Conservation (phyloP, 371 early-diverging fungal genomes). For the Smittium culicis region DNA sequence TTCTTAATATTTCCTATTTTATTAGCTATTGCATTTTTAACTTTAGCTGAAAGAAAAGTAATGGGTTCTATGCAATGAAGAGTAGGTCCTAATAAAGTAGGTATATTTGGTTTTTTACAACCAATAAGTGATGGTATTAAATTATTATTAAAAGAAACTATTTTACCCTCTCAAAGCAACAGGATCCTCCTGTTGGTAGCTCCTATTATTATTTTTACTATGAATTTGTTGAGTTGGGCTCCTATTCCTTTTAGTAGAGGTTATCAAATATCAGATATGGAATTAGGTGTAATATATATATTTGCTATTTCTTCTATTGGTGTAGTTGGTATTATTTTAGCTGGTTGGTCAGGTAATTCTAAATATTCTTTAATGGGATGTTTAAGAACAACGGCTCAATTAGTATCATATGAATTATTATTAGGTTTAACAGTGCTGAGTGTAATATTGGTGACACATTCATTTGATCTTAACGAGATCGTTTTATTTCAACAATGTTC, state of each 20-base stretch:
- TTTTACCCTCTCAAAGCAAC: slow-evolving; percentile 29
- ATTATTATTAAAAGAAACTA: slow-evolving; percentile 34
- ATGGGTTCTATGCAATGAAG: slow-evolving; percentile 32
- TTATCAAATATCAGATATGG: slow-evolving; percentile 28
- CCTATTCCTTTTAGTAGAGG: slow-evolving; percentile 26
- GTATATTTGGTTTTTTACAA: slow-evolving; percentile 31
- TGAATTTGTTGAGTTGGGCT: slow-evolving; percentile 28
- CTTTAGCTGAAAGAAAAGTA: slow-evolving; percentile 33
- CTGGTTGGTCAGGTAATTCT: slow-evolving; percentile 30
- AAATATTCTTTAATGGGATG: slow-evolving; percentile 33
- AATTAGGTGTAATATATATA: slow-evolving; percentile 31
- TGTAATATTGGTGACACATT: slow-evolving; percentile 23
- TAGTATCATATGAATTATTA: slow-evolving; percentile 32
- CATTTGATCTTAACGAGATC: slow-evolving; percentile 30
- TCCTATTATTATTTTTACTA: slow-evolving; percentile 28
- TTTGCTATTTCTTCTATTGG: slow-evolving; percentile 32
- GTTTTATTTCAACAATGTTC: slow-evolving; percentile 31
- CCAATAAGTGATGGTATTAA: slow-evolving; percentile 32
- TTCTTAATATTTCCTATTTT: slow-evolving; percentile 23
- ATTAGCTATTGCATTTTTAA: slow-evolving; percentile 32
- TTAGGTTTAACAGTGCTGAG: slow-evolving; percentile 32
- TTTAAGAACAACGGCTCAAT: slow-evolving; percentile 31
- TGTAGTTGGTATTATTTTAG: slow-evolving; percentile 31
- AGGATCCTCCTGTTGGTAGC: slow-evolving; percentile 22
- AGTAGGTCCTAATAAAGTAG: slow-evolving; percentile 23